Percentiles rank a stretch among this genome's conserved stretches.
phyloP scores from a whole-genome alignment of 129 eudicot species.

The Flaveria brownii region DNA sequence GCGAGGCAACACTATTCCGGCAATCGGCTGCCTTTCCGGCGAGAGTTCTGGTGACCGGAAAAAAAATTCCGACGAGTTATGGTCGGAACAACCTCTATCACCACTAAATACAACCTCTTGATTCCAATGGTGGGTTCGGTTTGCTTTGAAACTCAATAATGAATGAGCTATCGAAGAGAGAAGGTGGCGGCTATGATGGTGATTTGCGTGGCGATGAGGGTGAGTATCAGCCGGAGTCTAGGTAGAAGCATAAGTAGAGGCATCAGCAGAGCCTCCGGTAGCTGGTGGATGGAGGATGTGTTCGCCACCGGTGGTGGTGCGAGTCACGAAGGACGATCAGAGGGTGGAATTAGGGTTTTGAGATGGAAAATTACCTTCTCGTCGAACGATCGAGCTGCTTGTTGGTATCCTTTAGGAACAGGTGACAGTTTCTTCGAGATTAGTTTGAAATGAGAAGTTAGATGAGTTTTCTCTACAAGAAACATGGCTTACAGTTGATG shows the following conservation, averaged over 20 bases:
- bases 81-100: too few species aligned
- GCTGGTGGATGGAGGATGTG: conserved; percentile 33
- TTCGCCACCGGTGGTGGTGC: conserved; percentile 26
- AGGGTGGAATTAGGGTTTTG: conserved; percentile 31
- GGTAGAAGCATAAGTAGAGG: conserved; percentile 25
- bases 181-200: too few species aligned
- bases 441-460: conserved; percentile 37
- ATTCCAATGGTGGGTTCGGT: too few species aligned
- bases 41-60: too few species aligned
- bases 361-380: conserved; percentile 39
- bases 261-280: conserved; percentile 20
- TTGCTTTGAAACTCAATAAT: too few species aligned
- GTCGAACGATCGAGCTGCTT: conserved; percentile 35
- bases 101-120: too few species aligned
- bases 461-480: conserved; percentile 43
- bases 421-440: conserved; percentile 27
- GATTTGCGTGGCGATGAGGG: too few species aligned
- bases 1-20: too few species aligned
- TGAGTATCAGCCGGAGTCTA: neutral
- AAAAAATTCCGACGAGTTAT: too few species aligned
- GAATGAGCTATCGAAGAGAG: too few species aligned
- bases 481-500: conserved; percentile 32
- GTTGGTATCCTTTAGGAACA: conserved; percentile 22
- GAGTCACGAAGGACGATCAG: conserved; percentile 30
- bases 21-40: too few species aligned